Conservation (phyloP, 768 basidiomycete genomes). For the Sistotremastrum suecicum region DNA sequence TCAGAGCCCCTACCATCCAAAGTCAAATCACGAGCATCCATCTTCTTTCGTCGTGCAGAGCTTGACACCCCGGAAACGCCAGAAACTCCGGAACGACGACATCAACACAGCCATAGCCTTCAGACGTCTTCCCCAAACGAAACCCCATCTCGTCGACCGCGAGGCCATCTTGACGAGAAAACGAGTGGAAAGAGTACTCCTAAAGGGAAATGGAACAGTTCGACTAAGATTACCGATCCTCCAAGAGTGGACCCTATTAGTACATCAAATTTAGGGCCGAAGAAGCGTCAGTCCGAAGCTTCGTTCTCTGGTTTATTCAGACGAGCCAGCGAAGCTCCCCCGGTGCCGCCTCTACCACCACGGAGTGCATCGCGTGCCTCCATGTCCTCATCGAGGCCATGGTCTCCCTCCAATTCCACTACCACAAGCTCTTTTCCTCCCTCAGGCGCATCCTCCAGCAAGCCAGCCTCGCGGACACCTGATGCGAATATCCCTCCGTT, state of each 20-base stretch:
- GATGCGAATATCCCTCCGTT: slow-evolving; percentile 11
- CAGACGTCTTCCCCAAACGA: slow-evolving; percentile 50
- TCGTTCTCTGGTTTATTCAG: slow-evolving; percentile 25
- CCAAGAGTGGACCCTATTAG: too few relatives aligned
- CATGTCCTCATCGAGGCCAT: slow-evolving; percentile 65
- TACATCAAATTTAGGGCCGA: slow-evolving; percentile 35
- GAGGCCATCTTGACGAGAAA: too few relatives aligned
- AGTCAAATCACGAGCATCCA: slow-evolving; percentile 27
- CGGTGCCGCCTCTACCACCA: slow-evolving; percentile 34
- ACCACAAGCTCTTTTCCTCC: slow-evolving; percentile 28
- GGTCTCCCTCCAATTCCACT: slow-evolving; percentile 67
- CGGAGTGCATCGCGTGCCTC: slow-evolving; percentile 62
- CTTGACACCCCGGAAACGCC: slow-evolving; percentile 25
- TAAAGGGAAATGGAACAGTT: slow-evolving; percentile 66
- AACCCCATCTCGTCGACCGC: slow-evolving; percentile 10
- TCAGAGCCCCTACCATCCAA: slow-evolving; percentile 33
- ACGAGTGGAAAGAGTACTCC: slow-evolving; percentile 5
- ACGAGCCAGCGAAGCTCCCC: slow-evolving; percentile 28
- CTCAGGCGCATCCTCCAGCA: slow-evolving; percentile 23
- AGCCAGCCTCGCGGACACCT: slow-evolving; percentile 53
- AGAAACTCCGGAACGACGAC: slow-evolving; percentile 42
- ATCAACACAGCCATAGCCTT: slow-evolving; percentile 58
- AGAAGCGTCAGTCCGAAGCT: slow-evolving; percentile 26
- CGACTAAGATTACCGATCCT: slow-evolving; percentile 42
- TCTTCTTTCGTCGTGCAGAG: slow-evolving; percentile 39